Evolutionary conservation across 257 asterid genomes (phyloP).

Genomic region (Cruciata laevipes): DNA sequence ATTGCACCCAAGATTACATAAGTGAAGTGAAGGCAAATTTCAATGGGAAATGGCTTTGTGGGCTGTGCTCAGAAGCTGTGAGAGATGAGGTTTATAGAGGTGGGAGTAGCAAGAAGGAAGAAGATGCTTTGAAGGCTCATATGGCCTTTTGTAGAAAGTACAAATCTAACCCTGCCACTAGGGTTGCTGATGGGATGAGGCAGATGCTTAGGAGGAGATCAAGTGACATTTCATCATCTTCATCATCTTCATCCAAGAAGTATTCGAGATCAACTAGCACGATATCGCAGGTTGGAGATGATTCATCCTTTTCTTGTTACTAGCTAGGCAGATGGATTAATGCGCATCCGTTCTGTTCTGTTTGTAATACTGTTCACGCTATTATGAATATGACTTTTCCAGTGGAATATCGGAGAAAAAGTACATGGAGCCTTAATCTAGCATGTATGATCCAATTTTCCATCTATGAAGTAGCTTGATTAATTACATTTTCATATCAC

Average conservation of each 20-base stretch:
- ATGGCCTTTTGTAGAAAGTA: slow-evolving; percentile 76
- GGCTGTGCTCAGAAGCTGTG: slow-evolving; percentile 82
- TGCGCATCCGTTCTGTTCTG: neutral
- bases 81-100: slow-evolving; percentile 64
- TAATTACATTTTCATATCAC: no score
- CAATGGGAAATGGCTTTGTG: slow-evolving; percentile 88
- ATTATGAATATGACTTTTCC: neutral
- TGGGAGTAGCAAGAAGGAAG: slow-evolving; percentile 32
- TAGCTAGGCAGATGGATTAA: slow-evolving; percentile 13
- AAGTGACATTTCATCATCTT: slow-evolving; percentile 25
- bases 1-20: slow-evolving; percentile 79
- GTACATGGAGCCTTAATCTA: neutral
- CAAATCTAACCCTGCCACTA: slow-evolving; percentile 64
- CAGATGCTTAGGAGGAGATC: slow-evolving; percentile 76
- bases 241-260: slow-evolving; percentile 28
- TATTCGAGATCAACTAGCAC: slow-evolving; percentile 48
- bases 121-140: slow-evolving; percentile 81
- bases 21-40: slow-evolving; percentile 53
- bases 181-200: slow-evolving; percentile 85
- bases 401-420: neutral
- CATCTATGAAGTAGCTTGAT: no score
- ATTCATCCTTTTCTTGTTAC: slow-evolving; percentile 35
- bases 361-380: neutral
- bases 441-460: neutral
- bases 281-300: slow-evolving; percentile 53